phyloP scores from a whole-genome alignment of 2,329 filamentous ascomycete species.

The Fusarium secorum region DNA sequence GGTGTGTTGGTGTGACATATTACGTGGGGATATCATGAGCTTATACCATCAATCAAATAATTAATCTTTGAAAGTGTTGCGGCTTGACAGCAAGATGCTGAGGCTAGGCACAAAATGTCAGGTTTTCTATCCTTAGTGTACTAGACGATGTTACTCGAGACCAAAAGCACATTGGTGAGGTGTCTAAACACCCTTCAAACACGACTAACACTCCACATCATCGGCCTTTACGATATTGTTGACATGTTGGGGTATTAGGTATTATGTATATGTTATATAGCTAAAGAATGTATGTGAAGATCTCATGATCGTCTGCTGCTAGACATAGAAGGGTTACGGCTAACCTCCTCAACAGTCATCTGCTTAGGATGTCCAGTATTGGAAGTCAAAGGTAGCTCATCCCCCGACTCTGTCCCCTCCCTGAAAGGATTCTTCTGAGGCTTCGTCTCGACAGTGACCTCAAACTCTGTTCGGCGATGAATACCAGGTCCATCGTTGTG shows the following conservation, averaged over 20 bases:
- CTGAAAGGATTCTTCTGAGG: constrained; percentile 3
- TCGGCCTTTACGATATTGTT: not conserved
- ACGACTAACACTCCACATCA: not conserved
- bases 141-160: not conserved
- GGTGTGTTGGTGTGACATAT: not conserved
- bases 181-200: not conserved
- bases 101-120: not conserved
- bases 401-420: not conserved
- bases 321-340: constrained; percentile 10
- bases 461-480: constrained; percentile 32
- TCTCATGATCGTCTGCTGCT: constrained; percentile 16
- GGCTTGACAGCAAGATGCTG: not conserved
- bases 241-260: not conserved
- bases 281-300: not conserved
- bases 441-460: constrained; percentile 32
- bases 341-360: constrained; percentile 5
- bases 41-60: not conserved
- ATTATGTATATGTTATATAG: not conserved
- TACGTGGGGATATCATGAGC: not conserved
- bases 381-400: constrained; percentile 36
- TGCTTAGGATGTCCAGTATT: constrained; percentile 35
- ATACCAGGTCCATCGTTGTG: constrained; percentile 22
- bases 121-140: not conserved
- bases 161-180: not conserved
- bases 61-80: not conserved